These are phyloP conservation scores for Hyphopichia homilentoma DNA, from an alignment of 805 yeast species.

Conservation along the genomic window DNA sequence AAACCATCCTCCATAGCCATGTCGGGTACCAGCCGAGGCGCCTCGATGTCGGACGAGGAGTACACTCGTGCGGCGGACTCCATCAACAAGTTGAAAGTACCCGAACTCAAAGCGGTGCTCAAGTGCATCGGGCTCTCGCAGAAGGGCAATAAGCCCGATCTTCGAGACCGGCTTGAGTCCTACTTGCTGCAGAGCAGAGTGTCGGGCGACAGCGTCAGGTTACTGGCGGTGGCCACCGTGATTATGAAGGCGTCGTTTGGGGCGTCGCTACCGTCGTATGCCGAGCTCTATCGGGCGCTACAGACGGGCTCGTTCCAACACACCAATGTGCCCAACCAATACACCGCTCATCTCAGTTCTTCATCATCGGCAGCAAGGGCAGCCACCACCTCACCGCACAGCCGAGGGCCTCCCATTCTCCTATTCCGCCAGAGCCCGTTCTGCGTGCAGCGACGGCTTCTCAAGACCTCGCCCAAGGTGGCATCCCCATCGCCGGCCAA, in stretches of 20 bases:
- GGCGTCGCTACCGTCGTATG: constrained; percentile 36
- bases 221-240: constrained; percentile 43
- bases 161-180: constrained; percentile 51
- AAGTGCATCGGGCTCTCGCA: constrained; percentile 45
- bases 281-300: constrained; percentile 23
- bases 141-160: constrained; percentile 59
- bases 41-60: constrained; percentile 3
- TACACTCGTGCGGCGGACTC: constrained; percentile 1
- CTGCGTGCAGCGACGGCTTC: constrained; percentile 21
- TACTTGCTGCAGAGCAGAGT: constrained; percentile 41
- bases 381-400: constrained; percentile 3
- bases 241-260: constrained; percentile 34
- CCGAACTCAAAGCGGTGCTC: constrained; percentile 51
- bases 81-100: constrained; percentile 34
- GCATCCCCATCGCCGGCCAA: constrained; percentile 1
- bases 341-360: no score
- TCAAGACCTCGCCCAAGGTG: constrained; percentile 2
- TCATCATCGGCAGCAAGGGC: constrained; percentile 1
- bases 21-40: no score
- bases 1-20: no score
- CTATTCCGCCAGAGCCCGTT: constrained; percentile 55
- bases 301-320: constrained; percentile 20
- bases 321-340: constrained; percentile 5
- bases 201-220: constrained; percentile 37
- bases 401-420: constrained; percentile 2